Percentiles rank a stretch among this genome's conserved stretches.
Evolutionary conservation across 2,329 filamentous ascomycete genomes (phyloP).

Genomic region (Corniculantispora saksenae): DNA sequence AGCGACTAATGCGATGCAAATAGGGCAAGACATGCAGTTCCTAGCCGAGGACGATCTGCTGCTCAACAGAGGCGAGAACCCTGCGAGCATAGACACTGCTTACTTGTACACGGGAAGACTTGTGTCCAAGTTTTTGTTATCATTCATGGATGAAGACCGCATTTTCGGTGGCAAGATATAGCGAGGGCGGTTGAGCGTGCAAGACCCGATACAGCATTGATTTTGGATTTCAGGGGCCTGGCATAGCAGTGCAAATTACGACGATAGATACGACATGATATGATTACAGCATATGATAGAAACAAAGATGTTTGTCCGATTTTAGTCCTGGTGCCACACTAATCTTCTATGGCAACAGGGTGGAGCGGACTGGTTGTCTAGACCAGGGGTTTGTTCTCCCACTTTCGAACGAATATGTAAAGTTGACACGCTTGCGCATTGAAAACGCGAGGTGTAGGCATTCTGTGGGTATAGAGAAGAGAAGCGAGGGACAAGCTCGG

Average conservation of each 20-base stretch:
- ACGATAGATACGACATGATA: background rate
- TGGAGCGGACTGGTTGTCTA: constrained; percentile 70
- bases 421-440: constrained; percentile 62
- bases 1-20: background rate
- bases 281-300: background rate
- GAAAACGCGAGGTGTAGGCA: constrained; percentile 62
- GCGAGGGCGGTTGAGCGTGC: background rate
- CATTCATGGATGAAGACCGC: constrained; percentile 52
- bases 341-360: constrained; percentile 58
- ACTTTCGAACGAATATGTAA: constrained; percentile 58
- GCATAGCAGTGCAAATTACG: background rate
- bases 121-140: constrained; percentile 55
- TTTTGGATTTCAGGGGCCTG: constrained; percentile 15
- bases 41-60: constrained; percentile 49
- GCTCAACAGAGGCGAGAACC: constrained; percentile 45
- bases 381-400: constrained; percentile 63
- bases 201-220: background rate
- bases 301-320: constrained; percentile 55
- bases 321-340: constrained; percentile 65
- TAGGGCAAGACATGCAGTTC: constrained; percentile 42
- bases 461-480: constrained; percentile 48
- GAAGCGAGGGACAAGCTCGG: constrained; percentile 1
- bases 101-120: constrained; percentile 55
- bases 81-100: constrained; percentile 49
- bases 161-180: constrained; percentile 42